Evolutionary conservation across 2,329 filamentous ascomycete genomes (phyloP).

Genomic region (Cladosporium oxysporum): DNA sequence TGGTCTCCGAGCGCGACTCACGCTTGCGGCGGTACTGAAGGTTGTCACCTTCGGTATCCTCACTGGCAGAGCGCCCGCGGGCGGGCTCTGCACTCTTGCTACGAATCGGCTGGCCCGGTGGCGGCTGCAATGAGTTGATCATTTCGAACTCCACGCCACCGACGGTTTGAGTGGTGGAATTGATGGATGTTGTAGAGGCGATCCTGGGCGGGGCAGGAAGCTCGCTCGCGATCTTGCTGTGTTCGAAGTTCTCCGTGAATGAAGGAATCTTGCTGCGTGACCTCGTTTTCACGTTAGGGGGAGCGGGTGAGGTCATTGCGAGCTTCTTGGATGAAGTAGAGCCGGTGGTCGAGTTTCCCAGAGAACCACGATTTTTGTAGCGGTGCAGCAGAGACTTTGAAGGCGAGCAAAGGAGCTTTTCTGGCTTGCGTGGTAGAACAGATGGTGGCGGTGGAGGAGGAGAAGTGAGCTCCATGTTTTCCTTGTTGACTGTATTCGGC

Average conservation of each 20-base stretch:
- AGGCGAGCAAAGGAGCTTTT: conserved; percentile 13
- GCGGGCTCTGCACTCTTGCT: conserved; percentile 15
- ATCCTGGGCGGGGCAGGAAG: background rate
- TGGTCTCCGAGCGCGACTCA: conserved; percentile 21
- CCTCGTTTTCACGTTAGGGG: background rate
- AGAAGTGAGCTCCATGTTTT: conserved; percentile 16
- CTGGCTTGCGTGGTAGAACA: background rate
- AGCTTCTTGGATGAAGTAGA: background rate
- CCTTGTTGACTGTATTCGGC: background rate
- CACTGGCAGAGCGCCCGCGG: background rate
- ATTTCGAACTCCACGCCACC: conserved; percentile 18
- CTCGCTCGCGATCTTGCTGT: background rate
- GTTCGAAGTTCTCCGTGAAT: conserved; percentile 7
- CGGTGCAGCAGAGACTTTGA: conserved; percentile 20
- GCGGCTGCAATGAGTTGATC: background rate
- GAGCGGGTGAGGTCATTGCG: background rate
- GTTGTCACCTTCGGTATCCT: background rate
- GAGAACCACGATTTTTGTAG: conserved; percentile 15
- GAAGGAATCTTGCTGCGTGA: background rate
- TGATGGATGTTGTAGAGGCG: background rate
- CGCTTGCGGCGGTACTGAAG: conserved; percentile 2
- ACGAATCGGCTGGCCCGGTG: background rate
- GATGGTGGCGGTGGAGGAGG: conserved; percentile 7
- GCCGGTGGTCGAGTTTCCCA: background rate
- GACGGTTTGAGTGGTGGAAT: conserved; percentile 8